These are phyloP conservation scores for Arthrobotrys entomopaga DNA, from an alignment of 2,329 filamentous ascomycete genomes.

Conservation along the genomic window DNA sequence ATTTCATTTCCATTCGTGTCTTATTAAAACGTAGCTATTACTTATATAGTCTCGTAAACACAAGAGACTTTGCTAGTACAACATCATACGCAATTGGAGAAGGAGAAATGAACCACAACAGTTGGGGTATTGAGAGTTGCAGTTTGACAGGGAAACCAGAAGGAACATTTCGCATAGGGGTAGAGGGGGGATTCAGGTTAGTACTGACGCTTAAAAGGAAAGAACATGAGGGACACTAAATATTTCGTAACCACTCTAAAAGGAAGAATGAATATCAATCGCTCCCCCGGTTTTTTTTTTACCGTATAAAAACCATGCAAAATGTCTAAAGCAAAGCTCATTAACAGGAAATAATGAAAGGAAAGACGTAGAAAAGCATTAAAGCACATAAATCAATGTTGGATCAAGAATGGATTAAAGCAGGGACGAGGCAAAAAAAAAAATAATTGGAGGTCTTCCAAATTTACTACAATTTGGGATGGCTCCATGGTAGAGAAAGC, in stretches of 20 bases:
- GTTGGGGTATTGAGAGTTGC: not conserved
- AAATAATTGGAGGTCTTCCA: conserved; percentile 2
- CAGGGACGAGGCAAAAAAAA: not conserved
- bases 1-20: not conserved
- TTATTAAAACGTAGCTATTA: not conserved
- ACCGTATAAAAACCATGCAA: conserved; percentile 34
- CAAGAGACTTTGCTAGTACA: not conserved
- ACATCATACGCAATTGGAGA: too few relatives aligned
- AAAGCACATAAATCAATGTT: conserved; percentile 23
- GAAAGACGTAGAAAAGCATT: conserved; percentile 11
- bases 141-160: too few relatives aligned
- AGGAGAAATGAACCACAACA: not conserved
- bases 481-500: conserved; percentile 52
- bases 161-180: too few relatives aligned
- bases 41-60: not conserved
- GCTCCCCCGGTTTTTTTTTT: conserved; percentile 29
- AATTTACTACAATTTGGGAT: conserved; percentile 52
- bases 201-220: not conserved
- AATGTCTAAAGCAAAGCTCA: conserved; percentile 36
- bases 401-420: not conserved
- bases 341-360: not conserved
- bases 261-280: conserved; percentile 8
- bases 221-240: not conserved
- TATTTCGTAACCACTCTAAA: conserved; percentile 1
- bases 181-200: too few relatives aligned